phyloP scores from a whole-genome alignment of 352 stramenopile genomes.

The Pythium pyrilobum region DNA sequence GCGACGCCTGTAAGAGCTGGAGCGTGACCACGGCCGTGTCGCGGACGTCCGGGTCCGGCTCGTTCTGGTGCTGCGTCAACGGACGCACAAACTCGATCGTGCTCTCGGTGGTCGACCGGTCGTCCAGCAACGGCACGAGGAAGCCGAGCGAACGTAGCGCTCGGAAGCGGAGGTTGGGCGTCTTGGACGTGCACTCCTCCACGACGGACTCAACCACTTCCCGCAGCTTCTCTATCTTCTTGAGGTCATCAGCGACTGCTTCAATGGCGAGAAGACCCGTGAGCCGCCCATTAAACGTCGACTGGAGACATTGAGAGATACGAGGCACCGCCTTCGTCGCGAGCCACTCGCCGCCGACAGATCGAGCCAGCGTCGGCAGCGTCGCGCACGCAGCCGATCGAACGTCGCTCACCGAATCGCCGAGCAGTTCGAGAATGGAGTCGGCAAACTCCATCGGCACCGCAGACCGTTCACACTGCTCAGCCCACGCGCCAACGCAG shows the following conservation, averaged over 20 bases:
- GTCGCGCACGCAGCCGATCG: slow-evolving; percentile 56
- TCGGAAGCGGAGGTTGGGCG: slow-evolving; percentile 75
- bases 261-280: slow-evolving; percentile 70
- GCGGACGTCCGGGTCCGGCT: slow-evolving; percentile 68
- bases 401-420: slow-evolving; percentile 70
- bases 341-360: slow-evolving; percentile 76
- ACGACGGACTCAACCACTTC: slow-evolving; percentile 61
- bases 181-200: slow-evolving; percentile 75
- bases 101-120: slow-evolving; percentile 53
- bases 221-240: slow-evolving; percentile 62
- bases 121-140: slow-evolving; percentile 65
- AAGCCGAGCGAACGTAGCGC: slow-evolving; percentile 62
- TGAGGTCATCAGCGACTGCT: slow-evolving; percentile 49
- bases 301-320: slow-evolving; percentile 57
- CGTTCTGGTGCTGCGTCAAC: slow-evolving; percentile 49
- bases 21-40: slow-evolving; percentile 64
- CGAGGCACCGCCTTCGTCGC: slow-evolving; percentile 56
- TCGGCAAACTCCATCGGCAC: slow-evolving; percentile 69
- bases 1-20: slow-evolving; percentile 36
- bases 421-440: slow-evolving; percentile 59
- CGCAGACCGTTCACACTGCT: slow-evolving; percentile 47
- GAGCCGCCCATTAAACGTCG: slow-evolving; percentile 67
- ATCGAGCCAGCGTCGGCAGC: slow-evolving; percentile 56
- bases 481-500: slow-evolving; percentile 76
- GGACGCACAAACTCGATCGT: slow-evolving; percentile 75